Percentiles rank a stretch among this genome's conserved stretches.
Conservation (phyloP, 495 filamentous ascomycete genomes). For the Aspergillus sparsus region DNA sequence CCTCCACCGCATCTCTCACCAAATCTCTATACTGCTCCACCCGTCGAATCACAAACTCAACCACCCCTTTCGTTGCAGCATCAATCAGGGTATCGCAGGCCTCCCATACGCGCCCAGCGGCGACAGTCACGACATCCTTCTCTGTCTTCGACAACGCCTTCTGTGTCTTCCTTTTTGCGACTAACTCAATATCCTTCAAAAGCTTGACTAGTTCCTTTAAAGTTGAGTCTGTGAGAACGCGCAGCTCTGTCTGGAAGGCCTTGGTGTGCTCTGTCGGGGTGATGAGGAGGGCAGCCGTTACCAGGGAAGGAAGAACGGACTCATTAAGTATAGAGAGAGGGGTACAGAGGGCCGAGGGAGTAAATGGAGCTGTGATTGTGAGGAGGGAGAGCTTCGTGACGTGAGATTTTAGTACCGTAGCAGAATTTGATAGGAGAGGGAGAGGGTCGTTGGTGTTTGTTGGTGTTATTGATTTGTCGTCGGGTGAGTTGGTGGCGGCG, state of each 20-base stretch:
- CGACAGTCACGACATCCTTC: slow-evolving; percentile 44
- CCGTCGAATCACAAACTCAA: slow-evolving; percentile 59
- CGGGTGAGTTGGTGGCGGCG: background rate
- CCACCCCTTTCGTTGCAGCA: slow-evolving; percentile 63
- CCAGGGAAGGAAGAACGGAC: slow-evolving; percentile 68
- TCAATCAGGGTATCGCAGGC: slow-evolving; percentile 70
- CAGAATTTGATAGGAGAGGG: slow-evolving; percentile 63
- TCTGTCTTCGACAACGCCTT: slow-evolving; percentile 32
- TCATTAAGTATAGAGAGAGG: slow-evolving; percentile 67
- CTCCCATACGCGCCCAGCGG: slow-evolving; percentile 55
- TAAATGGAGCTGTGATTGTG: slow-evolving; percentile 81
- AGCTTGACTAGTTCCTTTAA: slow-evolving; percentile 44
- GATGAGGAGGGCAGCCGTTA: slow-evolving; percentile 67
- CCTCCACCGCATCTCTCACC: slow-evolving; percentile 76
- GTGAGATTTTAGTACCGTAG: slow-evolving; percentile 72
- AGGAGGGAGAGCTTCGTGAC: slow-evolving; percentile 84
- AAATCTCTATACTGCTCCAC: slow-evolving; percentile 68
- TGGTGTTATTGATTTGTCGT: slow-evolving; percentile 13
- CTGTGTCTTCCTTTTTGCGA: slow-evolving; percentile 32
- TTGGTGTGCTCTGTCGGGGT: slow-evolving; percentile 57
- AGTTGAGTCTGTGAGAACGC: slow-evolving; percentile 32
- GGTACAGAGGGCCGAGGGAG: slow-evolving; percentile 66
- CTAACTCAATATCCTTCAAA: slow-evolving; percentile 35
- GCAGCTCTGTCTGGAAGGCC: slow-evolving; percentile 56
- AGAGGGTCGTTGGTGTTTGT: slow-evolving; percentile 52